These are phyloP conservation scores for Fagopyrum tataricum DNA, from an alignment of 148 eudicot species.

Conservation along the genomic window DNA sequence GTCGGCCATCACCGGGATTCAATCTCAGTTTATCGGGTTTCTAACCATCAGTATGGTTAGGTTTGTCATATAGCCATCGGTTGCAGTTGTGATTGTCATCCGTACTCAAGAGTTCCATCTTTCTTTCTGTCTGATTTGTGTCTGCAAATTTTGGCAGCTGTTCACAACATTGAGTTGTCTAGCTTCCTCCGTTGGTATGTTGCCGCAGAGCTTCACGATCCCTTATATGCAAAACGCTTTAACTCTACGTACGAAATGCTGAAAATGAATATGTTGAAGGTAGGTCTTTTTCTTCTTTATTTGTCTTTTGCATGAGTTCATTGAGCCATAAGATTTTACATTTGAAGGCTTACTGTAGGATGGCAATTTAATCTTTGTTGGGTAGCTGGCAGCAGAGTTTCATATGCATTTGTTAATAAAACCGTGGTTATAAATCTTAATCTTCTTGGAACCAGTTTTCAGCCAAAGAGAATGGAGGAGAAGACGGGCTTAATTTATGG, in stretches of 20 bases:
- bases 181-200: slow-evolving; percentile 99
- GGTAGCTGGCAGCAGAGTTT: not conserved
- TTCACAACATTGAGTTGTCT: slow-evolving; percentile 77
- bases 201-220: slow-evolving; percentile 94
- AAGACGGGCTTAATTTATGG: slow-evolving; percentile 81
- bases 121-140: slow-evolving; percentile 5
- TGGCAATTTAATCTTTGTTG: not conserved
- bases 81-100: no score
- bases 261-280: slow-evolving; percentile 94
- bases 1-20: no score
- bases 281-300: slow-evolving; percentile 15
- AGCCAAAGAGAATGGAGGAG: slow-evolving; percentile 50
- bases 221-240: slow-evolving; percentile 77
- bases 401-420: not conserved
- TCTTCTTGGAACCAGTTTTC: slow-evolving; percentile 41
- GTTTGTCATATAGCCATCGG: no score
- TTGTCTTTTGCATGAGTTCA: not conserved
- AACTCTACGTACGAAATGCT: slow-evolving; percentile 77
- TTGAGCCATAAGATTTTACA: not conserved
- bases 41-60: no score
- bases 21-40: no score
- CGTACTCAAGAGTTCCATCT: slow-evolving; percentile 13
- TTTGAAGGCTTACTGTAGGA: not conserved
- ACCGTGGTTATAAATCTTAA: not conserved
- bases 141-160: slow-evolving; percentile 41